Percentiles rank a stretch among this genome's conserved stretches.
These are phyloP conservation scores for Carex arenaria DNA, from an alignment of 202 grass and related monocot species.

Conservation along the genomic window DNA sequence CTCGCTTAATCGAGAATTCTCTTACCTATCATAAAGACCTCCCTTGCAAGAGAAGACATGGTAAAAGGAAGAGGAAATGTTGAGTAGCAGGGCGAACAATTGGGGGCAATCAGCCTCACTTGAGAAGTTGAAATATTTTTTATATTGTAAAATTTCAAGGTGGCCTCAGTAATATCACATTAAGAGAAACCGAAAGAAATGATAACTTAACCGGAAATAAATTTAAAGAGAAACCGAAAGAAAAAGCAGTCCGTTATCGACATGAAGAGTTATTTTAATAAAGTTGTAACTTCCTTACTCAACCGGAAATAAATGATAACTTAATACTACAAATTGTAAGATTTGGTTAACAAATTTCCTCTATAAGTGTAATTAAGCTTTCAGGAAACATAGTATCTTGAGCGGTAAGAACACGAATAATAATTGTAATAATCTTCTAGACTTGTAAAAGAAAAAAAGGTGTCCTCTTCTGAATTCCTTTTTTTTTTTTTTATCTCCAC, in stretches of 20 bases:
- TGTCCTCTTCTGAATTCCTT: too few species aligned
- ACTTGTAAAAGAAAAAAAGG: too few species aligned
- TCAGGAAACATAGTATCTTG: not conserved
- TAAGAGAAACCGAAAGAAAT: not conserved
- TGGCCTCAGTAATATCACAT: conserved; percentile 15
- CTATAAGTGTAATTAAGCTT: not conserved
- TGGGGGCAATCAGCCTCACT: not conserved
- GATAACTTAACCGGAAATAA: too few species aligned
- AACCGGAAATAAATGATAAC: not conserved
- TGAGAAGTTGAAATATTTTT: not conserved
- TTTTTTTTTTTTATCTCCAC: too few species aligned
- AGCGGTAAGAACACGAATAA: not conserved
- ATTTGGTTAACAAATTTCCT: not conserved
- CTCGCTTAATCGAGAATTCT: not conserved
- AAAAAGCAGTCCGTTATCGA: not conserved
- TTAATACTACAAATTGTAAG: not conserved
- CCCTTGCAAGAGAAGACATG: not conserved
- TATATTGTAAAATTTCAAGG: not conserved
- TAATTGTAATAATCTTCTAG: not conserved
- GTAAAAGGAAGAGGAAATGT: not conserved
- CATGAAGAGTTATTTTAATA: not conserved
- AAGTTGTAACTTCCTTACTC: not conserved
- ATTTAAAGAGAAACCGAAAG: not conserved
- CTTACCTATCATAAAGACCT: conserved; percentile 21
- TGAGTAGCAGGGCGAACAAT: not conserved